Evolutionary conservation across 202 grass and related monocot species (phyloP).

Genomic region (Thinopyrum obtusiflorum): DNA sequence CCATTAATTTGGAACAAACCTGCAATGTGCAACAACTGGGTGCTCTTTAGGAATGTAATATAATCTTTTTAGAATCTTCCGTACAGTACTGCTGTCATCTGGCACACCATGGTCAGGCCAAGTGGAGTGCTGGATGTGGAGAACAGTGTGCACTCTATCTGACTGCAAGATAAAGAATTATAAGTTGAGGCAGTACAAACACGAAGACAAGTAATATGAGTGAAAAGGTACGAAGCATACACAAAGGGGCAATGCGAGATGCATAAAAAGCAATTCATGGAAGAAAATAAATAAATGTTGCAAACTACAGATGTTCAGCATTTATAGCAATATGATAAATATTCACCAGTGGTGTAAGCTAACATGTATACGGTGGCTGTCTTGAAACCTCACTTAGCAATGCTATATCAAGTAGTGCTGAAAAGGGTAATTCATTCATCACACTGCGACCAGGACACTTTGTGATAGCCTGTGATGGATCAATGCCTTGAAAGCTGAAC

Average conservation of each 20-base stretch:
- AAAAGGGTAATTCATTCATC: neutral
- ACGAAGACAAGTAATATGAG: neutral
- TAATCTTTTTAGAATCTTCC: slow-evolving; percentile 62
- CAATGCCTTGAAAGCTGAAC: neutral
- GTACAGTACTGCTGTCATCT: slow-evolving; percentile 38
- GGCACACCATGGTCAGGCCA: slow-evolving; percentile 98
- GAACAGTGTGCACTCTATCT: slow-evolving; percentile 45
- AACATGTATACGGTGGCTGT: neutral
- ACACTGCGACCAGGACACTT: neutral
- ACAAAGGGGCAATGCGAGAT: neutral
- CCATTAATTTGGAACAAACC: slow-evolving; percentile 47
- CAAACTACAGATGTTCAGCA: neutral
- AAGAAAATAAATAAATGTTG: slow-evolving; percentile 9
- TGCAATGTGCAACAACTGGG: slow-evolving; percentile 93
- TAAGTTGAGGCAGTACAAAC: neutral
- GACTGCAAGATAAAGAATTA: slow-evolving; percentile 44
- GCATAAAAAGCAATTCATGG: neutral
- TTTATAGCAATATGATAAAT: neutral
- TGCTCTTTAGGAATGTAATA: slow-evolving; percentile 32
- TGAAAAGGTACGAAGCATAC: neutral
- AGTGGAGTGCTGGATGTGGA: slow-evolving; percentile 76
- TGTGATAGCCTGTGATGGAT: slow-evolving; percentile 8
- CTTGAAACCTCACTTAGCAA: neutral
- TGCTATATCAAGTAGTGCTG: neutral
- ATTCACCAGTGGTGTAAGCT: slow-evolving; percentile 8